phyloP scores from a whole-genome alignment of 441 rosid species.

The Syzygium syzygioides region DNA sequence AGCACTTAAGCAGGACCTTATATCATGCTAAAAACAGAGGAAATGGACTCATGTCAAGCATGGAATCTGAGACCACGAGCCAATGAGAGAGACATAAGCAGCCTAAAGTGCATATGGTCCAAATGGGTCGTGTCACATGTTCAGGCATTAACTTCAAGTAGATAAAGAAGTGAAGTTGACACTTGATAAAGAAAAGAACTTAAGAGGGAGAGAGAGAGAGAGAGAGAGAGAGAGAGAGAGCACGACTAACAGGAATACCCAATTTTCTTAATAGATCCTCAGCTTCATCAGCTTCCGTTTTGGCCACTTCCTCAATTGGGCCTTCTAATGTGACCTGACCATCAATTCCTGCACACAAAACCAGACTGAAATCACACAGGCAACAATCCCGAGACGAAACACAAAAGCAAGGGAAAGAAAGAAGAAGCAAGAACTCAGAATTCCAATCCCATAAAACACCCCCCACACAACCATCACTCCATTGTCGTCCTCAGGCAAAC shows the following conservation, averaged over 20 bases:
- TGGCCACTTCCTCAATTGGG: constrained; percentile 94
- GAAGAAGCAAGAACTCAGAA: neutral
- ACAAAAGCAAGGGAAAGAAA: neutral
- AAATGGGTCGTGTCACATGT: neutral
- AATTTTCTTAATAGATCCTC: constrained; percentile 56
- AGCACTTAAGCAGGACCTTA: neutral
- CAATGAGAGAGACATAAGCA: neutral
- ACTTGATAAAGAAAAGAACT: neutral
- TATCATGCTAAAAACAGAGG: neutral
- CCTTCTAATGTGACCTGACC: constrained; percentile 62
- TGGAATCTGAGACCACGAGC: neutral
- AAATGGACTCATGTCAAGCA: neutral
- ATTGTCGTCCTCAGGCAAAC: neutral
- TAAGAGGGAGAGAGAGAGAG: neutral
- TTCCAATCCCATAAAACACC: neutral
- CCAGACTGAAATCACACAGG: constrained; percentile 1
- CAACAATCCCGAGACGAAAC: neutral
- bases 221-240: neutral
- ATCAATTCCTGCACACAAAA: constrained; percentile 38
- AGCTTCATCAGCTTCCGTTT: constrained; percentile 67
- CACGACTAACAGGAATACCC: constrained; percentile 60
- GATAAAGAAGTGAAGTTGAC: neutral
- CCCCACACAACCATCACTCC: neutral
- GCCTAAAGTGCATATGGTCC: neutral
- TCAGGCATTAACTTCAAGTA: neutral